Conservation (phyloP, 768 basidiomycete genomes). For the Suillus ampliporus region DNA sequence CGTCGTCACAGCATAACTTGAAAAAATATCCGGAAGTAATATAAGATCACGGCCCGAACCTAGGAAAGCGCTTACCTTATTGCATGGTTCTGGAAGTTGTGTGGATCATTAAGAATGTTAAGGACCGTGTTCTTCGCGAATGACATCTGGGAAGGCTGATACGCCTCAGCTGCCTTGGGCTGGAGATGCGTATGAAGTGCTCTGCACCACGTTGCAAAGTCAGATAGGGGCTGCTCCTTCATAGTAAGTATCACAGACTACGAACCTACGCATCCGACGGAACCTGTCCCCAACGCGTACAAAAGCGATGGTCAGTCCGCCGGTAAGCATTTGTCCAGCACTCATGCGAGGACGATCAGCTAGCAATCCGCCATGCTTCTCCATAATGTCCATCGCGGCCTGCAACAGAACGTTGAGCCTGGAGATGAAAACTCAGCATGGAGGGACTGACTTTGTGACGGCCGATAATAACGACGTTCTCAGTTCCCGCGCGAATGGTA, state of each 20-base stretch:
- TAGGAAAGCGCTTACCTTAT: background rate
- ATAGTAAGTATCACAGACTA: background rate
- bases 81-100: background rate
- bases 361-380: background rate
- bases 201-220: background rate
- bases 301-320: background rate
- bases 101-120: background rate
- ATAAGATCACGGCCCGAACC: background rate
- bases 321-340: conserved; percentile 1
- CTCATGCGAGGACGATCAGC: background rate
- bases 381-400: background rate
- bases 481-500: background rate
- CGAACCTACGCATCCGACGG: conserved; percentile 3
- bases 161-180: background rate
- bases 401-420: background rate
- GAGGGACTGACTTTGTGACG: background rate
- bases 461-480: conserved; percentile 1
- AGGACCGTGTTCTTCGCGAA: conserved; percentile 1
- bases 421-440: background rate
- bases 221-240: background rate
- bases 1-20: conserved; percentile 5
- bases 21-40: background rate
- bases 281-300: background rate
- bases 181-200: conserved; percentile 3
- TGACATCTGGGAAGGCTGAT: background rate